Base-by-base conservation (phyloP, 2,329 filamentous ascomycete species). In the Drechslerella coelobrocha region DNA sequence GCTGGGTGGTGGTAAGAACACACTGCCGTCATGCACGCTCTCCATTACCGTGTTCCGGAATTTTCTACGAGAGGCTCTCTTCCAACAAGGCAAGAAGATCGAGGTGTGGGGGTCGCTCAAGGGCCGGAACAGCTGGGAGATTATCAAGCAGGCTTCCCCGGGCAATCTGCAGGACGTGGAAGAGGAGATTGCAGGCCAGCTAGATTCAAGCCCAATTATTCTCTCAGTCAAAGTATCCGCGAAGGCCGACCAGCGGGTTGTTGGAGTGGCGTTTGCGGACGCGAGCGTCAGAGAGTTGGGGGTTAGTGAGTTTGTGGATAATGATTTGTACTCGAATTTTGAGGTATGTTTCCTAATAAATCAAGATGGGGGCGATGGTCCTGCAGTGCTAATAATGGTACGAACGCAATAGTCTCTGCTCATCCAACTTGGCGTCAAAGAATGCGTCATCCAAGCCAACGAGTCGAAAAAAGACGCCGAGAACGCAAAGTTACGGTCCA, bases 221-320 rank as follows among this genome's bases (percentile, higher is more conserved):
- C 83, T 99, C 39, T 91, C 94, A 0, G 91, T 99, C 77, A 97
- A 97, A 79, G 88, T 97, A 23, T 89, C 90, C 0, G 87, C 91
- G n/a, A 95, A 90, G 78, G 90, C 91, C 0, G 93, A 97, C 78
- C 90, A 89, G 4, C 85, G 94, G 48, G 90, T 85, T 73, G 89
- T 99, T 0, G 94, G 94, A 7, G 93, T 99, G 3, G 97, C 94
- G 80, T 99, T 99, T 78, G 95, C 94, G 6, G 94, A 99, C 82
- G 94, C 95, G 0, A 97, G 91, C 74, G 93, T 97, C 24, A 85
- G 94, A 55, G 94, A 99, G 81, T 84, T 99, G 1, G 94, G 94
- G 7, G 92, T 99, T 59, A 96, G 91, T 82, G 95, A 99, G 78
- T 99, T 99, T 74, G 85, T 96, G n/a, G 94, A 99, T 82, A 99